These are phyloP conservation scores for Eucalyptus sideroxylon DNA, from an alignment of 345 rosid species.

Conservation along the genomic window DNA sequence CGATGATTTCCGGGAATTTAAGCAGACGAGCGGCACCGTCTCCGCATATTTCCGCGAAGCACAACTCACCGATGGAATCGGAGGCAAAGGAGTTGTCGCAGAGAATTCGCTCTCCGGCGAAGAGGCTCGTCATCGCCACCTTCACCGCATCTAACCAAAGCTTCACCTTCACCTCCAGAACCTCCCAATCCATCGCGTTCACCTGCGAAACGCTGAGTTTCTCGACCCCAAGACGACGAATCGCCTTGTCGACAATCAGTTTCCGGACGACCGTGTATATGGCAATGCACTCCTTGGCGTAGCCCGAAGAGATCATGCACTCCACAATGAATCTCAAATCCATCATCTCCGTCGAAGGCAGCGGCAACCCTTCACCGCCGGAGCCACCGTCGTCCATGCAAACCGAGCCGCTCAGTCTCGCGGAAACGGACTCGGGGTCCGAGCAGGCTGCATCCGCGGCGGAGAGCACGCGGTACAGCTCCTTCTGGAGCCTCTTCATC, in stretches of 20 bases:
- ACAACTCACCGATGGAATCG: conserved; percentile 35
- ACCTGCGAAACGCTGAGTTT: conserved; percentile 23
- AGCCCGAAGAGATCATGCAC: conserved; percentile 77
- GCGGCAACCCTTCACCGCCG: conserved; percentile 32
- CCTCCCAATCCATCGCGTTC: conserved; percentile 49
- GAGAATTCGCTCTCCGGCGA: conserved; percentile 48
- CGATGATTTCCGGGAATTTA: conserved; percentile 40
- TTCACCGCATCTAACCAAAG: conserved; percentile 52
- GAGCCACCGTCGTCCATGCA: conserved; percentile 10
- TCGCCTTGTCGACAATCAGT: conserved; percentile 56
- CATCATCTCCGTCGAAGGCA: conserved; percentile 21
- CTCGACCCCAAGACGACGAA: conserved; percentile 51
- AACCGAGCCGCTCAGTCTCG: conserved; percentile 30
- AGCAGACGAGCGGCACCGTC: conserved; percentile 49
- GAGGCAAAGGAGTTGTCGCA: conserved; percentile 56
- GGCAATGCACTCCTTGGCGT: conserved; percentile 47
- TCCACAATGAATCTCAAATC: conserved; percentile 66
- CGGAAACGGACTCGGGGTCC: conserved; percentile 62
- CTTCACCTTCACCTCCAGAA: conserved; percentile 32
- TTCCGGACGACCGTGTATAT: conserved; percentile 43
- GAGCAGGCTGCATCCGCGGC: conserved; percentile 38
- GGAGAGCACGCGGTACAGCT: conserved; percentile 55
- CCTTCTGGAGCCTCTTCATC: conserved; percentile 64
- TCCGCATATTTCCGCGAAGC: conserved; percentile 52
- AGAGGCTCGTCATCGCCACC: conserved; percentile 37